Percentiles rank a stretch among this genome's conserved stretches.
Evolutionary conservation across 1,139 yeast species (phyloP).

Genomic region (Casaregolazyma suthepensis): DNA sequence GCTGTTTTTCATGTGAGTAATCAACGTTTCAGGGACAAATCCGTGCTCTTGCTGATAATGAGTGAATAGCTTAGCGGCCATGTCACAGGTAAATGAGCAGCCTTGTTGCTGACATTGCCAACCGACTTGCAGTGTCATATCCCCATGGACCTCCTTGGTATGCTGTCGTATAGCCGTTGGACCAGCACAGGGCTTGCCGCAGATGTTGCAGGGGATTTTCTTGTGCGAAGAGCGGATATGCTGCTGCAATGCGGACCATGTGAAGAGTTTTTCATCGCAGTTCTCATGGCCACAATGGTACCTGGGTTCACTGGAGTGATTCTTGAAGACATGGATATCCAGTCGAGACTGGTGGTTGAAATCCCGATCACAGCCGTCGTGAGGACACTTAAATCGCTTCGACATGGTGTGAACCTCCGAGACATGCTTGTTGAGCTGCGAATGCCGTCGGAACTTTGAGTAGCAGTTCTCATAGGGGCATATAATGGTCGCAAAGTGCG

Average conservation of each 20-base stretch:
- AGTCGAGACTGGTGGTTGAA: slow-evolving; percentile 31
- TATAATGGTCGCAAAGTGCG: slow-evolving; percentile 65
- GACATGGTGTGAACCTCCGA: slow-evolving; percentile 47
- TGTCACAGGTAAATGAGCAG: slow-evolving; percentile 11
- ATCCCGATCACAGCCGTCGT: slow-evolving; percentile 30
- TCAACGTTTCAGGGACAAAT: slow-evolving; percentile 23
- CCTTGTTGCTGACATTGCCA: slow-evolving; percentile 20
- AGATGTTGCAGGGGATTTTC: slow-evolving; percentile 54
- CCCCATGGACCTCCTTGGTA: slow-evolving; percentile 32
- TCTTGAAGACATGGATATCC: slow-evolving; percentile 29
- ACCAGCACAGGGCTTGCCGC: slow-evolving; percentile 74
- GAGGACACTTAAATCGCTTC: slow-evolving; percentile 28
- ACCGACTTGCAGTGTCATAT: slow-evolving; percentile 3
- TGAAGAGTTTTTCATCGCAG: slow-evolving; percentile 61
- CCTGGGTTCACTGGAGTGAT: slow-evolving; percentile 27
- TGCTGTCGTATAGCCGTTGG: slow-evolving; percentile 65
- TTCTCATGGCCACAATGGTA: slow-evolving; percentile 49
- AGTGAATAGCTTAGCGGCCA: slow-evolving; percentile 30
- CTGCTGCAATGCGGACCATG: slow-evolving; percentile 70
- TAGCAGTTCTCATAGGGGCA: slow-evolving; percentile 59
- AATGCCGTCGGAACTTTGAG: slow-evolving; percentile 70
- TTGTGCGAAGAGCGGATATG: slow-evolving; percentile 76
- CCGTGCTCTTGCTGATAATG: slow-evolving; percentile 41
- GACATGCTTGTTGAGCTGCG: slow-evolving; percentile 69
- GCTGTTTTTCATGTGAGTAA: not conserved